Base-by-base conservation (phyloP, 768 basidiomycete genomes). In the Coprinellus micaceus region DNA sequence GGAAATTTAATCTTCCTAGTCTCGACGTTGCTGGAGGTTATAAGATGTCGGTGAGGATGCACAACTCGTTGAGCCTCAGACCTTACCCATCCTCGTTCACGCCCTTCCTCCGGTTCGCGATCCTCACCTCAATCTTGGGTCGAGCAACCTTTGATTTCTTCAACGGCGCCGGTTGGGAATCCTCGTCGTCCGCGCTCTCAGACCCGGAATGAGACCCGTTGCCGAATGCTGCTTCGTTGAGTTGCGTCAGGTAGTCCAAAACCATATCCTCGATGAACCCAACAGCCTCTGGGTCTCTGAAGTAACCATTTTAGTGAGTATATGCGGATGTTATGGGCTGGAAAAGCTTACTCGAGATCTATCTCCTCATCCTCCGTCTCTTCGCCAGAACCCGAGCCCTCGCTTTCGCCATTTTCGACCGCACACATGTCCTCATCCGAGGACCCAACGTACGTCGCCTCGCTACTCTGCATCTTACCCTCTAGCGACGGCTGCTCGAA, bases 231-330 rank as follows among this genome's bases (percentile, higher is more conserved):
- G 30, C 33, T n/a, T 53, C 61, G 9, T 69, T 66, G 3, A 77
- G 63, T 53, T 77, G 75, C 17, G 58, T 69, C 45, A 77, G 64
- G 48, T 76, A 74, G 11, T 67, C 68, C 17, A 72, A 47, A 0
- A 73, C 66, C 63, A 76, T 67, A 19, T 69, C 66, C 61, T 77
- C 74, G 17, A 77, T 72, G 11, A 64, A 56, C 15, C 61, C 41
- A 19, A 68, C 55, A 15, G 67, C 66, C n/a, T 50, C 45, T 33
- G 52, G 41, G 41, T 45, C 24, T 33, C 57, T 60, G 22, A 4
- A 25, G 11, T 24, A n/a, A 17, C 15, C 22, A 43, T 25, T 3
- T 2, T 11, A 7, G 12, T 43, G 39, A 50, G 28, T 56, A 51
- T 56, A 56, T 56, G 55, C 55, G 44, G n/a, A 36, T 5, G 29